These are phyloP conservation scores for Haematococcus lacustris DNA, from an alignment of 139 green algal species.

Conservation along the genomic window DNA sequence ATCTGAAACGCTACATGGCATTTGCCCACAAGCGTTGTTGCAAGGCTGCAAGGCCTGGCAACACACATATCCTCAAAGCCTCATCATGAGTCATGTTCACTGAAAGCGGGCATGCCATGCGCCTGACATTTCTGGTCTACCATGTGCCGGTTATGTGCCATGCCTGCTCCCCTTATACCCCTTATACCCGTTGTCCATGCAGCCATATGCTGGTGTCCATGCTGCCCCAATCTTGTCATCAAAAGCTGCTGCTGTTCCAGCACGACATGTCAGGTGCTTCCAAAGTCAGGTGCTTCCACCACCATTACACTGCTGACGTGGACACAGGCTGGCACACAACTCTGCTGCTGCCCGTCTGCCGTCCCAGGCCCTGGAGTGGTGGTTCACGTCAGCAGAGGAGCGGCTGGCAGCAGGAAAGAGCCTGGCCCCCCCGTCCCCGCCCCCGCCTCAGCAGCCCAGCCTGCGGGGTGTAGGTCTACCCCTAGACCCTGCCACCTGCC, in stretches of 20 bases:
- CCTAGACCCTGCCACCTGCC: conserved; percentile 53
- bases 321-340: background rate
- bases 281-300: background rate
- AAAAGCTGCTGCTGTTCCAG: no score
- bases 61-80: background rate
- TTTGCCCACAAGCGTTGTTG: background rate
- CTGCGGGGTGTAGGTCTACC: conserved; percentile 59
- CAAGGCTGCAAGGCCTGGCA: background rate
- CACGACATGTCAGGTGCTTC: no score
- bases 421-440: conserved; percentile 48
- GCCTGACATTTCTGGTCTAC: no score
- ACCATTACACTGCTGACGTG: background rate
- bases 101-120: no score
- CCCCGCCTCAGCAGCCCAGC: conserved; percentile 44
- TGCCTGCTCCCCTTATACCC: no score
- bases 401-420: conserved; percentile 37
- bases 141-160: no score
- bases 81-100: no score
- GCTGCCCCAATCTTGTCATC: background rate
- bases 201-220: background rate
- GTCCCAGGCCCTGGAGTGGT: conserved; percentile 78
- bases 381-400: conserved; percentile 81
- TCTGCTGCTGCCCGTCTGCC: background rate
- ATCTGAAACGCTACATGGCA: background rate
- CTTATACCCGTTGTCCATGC: background rate